These are phyloP conservation scores for Veloporphyrellus conicus DNA, from an alignment of 1,284 basidiomycete genomes.

Conservation along the genomic window DNA sequence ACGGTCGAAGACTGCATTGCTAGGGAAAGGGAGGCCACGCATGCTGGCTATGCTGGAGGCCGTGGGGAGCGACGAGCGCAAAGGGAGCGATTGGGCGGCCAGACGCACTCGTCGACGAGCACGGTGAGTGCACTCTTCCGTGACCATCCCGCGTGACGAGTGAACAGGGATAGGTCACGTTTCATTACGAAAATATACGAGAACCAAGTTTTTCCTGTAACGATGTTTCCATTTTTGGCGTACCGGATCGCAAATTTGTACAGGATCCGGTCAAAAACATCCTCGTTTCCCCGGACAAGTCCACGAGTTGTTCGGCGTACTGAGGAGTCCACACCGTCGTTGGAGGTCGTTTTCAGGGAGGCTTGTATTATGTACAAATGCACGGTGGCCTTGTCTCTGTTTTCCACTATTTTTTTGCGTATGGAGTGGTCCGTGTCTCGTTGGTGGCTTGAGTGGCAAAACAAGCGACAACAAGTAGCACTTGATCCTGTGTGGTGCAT, in stretches of 20 bases:
- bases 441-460: conserved; percentile 13
- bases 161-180: conserved; percentile 30
- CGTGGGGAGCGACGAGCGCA: conserved; percentile 13
- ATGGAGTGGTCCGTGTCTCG: conserved; percentile 12
- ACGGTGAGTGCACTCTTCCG: conserved; percentile 30
- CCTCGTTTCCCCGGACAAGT: neutral
- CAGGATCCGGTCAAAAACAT: conserved; percentile 8
- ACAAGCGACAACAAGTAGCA: conserved; percentile 29
- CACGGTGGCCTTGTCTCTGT: neutral
- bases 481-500: conserved; percentile 35
- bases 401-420: neutral
- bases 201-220: neutral
- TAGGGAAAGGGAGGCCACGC: conserved; percentile 59
- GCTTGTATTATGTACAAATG: too few relatives aligned
- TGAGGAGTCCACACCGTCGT: too few relatives aligned
- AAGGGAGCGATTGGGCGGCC: conserved; percentile 7
- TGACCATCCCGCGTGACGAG: conserved; percentile 34
- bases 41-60: conserved; percentile 33
- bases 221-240: conserved; percentile 13
- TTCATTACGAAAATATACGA: conserved; percentile 21
- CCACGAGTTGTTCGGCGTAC: neutral
- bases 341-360: too few relatives aligned
- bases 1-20: conserved; percentile 44
- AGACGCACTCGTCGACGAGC: conserved; percentile 28
- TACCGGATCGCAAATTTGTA: neutral